Conservation (phyloP, 352 stramenopile genomes). For the Hyaloperonospora brassicae region DNA sequence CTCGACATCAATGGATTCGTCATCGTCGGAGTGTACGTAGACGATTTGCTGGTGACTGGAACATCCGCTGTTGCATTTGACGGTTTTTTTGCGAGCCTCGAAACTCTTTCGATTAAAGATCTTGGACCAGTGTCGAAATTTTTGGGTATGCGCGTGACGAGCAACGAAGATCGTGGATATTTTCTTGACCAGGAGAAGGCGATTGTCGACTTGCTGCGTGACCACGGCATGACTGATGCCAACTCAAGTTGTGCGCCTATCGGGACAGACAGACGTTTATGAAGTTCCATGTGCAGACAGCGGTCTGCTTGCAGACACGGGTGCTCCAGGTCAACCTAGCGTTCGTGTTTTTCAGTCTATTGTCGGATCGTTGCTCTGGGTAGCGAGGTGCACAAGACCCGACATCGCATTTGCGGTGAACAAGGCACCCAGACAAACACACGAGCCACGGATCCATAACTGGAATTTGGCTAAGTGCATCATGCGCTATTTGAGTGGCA, state of each 20-base stretch:
- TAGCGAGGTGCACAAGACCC: neutral
- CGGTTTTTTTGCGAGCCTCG: too few relatives aligned
- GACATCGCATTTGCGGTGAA: neutral
- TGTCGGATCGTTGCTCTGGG: neutral
- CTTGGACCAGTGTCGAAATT: conserved; percentile 19
- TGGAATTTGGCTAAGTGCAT: neutral
- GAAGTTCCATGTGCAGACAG: neutral
- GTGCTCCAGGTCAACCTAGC: neutral
- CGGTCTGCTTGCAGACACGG: neutral
- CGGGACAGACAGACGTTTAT: neutral
- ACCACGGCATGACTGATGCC: neutral
- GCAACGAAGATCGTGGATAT: conserved; percentile 5
- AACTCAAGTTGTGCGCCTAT: neutral
- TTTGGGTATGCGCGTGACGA: conserved; percentile 22
- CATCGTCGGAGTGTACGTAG: conserved; percentile 21
- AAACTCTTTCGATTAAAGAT: conserved; percentile 18
- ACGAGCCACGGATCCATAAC: neutral
- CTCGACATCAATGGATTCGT: neutral
- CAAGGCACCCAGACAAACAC: neutral
- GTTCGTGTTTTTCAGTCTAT: neutral
- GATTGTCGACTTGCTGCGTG: neutral
- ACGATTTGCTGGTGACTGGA: conserved; percentile 25
- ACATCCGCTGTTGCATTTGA: conserved; percentile 3
- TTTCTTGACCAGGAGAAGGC: conserved; percentile 10
- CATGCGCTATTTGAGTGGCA: neutral